Base-by-base conservation (phyloP, 2,329 filamentous ascomycete genomes). In the Sarocladium kiliense region DNA sequence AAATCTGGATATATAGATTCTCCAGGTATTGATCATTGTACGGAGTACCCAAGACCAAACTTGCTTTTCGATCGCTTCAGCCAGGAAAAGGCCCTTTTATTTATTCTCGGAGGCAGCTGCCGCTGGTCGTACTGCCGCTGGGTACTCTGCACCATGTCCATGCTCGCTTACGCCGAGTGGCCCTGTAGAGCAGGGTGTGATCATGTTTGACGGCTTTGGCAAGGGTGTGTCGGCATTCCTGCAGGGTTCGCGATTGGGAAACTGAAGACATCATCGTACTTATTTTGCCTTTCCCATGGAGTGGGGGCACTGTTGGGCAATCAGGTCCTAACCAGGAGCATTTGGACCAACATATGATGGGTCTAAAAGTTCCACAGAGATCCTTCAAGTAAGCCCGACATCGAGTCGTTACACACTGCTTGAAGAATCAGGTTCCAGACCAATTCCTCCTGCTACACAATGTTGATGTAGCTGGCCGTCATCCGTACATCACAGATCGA, bases 231-330 rank as follows among this genome's bases (percentile, higher is more conserved):
- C 25, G 26, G 44, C n/a, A 49, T 14, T 51, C 18, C 47, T 51
- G 47, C 47, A 51, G 47, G 47, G 27, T 51, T 34, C 47, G 47
- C 26, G 30, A 51, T 51, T 21, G 18, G 47, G 47, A 34, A 51
- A 34, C 7, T 51, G 47, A 51, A 51, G 47, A 51, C 47, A 51
- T 51, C 47, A 51, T 51, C 47, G 47, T 36, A 36, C 47, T 51
- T 49, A 3, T 11, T 7, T n/a, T 36, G 18, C 25, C 36, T 27
- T 18, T 21, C 21, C 18, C 19, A 21, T 21, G 7, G 18, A 44
- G 18, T 44, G 41, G 41, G 21, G 41, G 41, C 18, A 12, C 30
- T 12, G 30, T 32, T 32, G 30, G 30, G 30, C 30, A 32, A 32
- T 7, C 30, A n/a, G n/a, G n/a, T n/a, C n/a, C n/a, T n/a, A n/a